Conservation (phyloP, 2,329 filamentous ascomycete species). For the Emmonsia crescens region DNA sequence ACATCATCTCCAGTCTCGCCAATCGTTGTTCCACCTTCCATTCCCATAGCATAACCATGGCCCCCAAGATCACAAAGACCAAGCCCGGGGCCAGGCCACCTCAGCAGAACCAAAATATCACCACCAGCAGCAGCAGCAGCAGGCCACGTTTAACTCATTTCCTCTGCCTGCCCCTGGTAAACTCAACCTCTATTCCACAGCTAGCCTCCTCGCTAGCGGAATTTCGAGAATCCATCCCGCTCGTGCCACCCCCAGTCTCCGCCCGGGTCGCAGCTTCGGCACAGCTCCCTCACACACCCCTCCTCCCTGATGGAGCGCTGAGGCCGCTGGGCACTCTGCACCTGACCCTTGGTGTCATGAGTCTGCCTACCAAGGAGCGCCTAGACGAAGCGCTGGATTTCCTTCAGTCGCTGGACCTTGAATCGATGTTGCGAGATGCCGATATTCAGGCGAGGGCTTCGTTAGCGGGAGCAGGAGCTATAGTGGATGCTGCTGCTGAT, state of each 20-base stretch:
- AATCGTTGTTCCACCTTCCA: not conserved
- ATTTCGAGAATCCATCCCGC: slow-evolving; percentile 50
- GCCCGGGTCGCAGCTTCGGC: slow-evolving; percentile 12
- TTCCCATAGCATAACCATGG: slow-evolving; percentile 5
- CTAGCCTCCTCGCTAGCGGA: slow-evolving; percentile 50
- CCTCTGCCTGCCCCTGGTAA: slow-evolving; percentile 51
- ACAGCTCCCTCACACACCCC: slow-evolving; percentile 28
- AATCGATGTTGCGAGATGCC: slow-evolving; percentile 25
- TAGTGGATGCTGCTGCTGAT: not conserved
- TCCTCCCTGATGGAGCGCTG: slow-evolving; percentile 56
- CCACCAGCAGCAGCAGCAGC: slow-evolving; percentile 6
- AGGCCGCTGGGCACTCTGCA: slow-evolving; percentile 72
- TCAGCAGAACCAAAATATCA: slow-evolving; percentile 7
- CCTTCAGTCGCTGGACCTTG: slow-evolving; percentile 38
- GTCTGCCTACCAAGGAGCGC: slow-evolving; percentile 44
- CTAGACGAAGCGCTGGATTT: slow-evolving; percentile 38
- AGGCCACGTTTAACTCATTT: slow-evolving; percentile 34
- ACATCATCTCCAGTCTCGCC: not conserved
- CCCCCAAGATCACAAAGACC: slow-evolving; percentile 1
- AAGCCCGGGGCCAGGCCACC: not conserved
- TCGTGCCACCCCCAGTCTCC: slow-evolving; percentile 6
- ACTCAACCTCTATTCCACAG: slow-evolving; percentile 48
- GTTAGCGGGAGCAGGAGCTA: not conserved
- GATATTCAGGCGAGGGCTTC: slow-evolving; percentile 21
- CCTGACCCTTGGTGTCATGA: slow-evolving; percentile 80